Evolutionary conservation across 1,284 basidiomycete genomes (phyloP), one percentile per base, ranked within the genome.

Genomic region (Ustilago sp.): DNA sequence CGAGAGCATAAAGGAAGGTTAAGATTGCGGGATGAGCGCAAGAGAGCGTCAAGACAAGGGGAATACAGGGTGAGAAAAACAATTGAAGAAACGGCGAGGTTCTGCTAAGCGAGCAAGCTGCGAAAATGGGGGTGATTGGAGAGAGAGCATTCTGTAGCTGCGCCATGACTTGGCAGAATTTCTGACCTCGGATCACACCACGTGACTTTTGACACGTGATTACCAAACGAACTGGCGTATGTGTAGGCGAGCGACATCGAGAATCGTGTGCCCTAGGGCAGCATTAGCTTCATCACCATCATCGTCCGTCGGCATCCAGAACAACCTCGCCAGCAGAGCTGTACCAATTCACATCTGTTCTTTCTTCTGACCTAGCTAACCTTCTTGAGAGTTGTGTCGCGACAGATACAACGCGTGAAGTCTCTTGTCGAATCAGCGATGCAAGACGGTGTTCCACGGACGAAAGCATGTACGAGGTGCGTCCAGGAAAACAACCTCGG

Each of bases 221-320:
- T 28, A 28, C 45, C 41, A 48, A 55, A 53, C 57, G 35, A 59
- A 59, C n/a, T 43, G 59, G 50, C 59, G 59, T 50, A 60, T 51
- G 59, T 19, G 23, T 31, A 51, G 13, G 23, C 28, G 43, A 45
- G 23, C 28, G 43, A 45, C 1, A 45, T 45, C 43, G 43, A 45
- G 7, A 28, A 2, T 43, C 3, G n/a, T 17, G 39, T 43, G 39
- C 39, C 2, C 39, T n/a, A 7, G 4, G 43, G 43, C 43, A 45
- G 1, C 43, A 23, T 6, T 19, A 45, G 8, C 43, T 19, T 19
- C 39, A 19, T 45, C n/a, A 19, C n/a, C 17, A 19, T 45, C 13
- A 17, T 19, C n/a, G 6, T 19, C 7, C 13, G 13, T 11, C 39
- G 43, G 7, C 43, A 19, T 45, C 43, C 11, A 8, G 7, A 19